Conservation (phyloP, 805 yeast genomes). For the Jamesozyma lodderae region DNA sequence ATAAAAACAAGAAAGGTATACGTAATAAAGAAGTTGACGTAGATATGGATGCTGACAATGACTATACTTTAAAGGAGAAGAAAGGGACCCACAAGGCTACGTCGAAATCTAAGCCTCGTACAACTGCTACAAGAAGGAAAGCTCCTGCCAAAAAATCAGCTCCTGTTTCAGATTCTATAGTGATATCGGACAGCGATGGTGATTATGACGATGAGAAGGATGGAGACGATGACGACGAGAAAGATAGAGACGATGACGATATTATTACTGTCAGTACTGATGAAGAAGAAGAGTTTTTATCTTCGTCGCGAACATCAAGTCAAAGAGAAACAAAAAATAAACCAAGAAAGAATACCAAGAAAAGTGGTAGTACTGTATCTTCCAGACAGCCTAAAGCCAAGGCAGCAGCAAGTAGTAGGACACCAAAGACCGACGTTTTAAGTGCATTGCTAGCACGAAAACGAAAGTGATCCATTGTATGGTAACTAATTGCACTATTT, state of each 20-base stretch:
- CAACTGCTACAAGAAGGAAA: neutral
- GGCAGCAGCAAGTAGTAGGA: conserved; percentile 11
- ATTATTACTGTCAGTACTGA: conserved; percentile 2
- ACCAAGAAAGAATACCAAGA: neutral
- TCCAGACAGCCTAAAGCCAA: conserved; percentile 6
- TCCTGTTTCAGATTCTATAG: conserved; percentile 11
- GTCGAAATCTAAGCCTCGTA: neutral
- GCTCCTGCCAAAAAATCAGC: neutral
- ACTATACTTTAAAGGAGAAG: too few species aligned
- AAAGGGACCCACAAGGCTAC: too few species aligned
- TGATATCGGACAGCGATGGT: conserved; percentile 3
- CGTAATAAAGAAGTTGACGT: neutral
- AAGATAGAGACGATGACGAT: conserved; percentile 4
- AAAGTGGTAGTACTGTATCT: neutral
- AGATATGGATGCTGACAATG: neutral
- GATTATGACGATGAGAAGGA: neutral
- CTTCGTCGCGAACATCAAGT: neutral
- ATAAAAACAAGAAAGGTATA: neutral
- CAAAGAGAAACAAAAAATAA: neutral
- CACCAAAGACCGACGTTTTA: conserved; percentile 28
- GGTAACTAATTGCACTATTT: too few species aligned
- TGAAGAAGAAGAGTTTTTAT: neutral
- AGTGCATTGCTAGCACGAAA: conserved; percentile 23
- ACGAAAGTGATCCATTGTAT: conserved; percentile 9
- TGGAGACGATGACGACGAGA: neutral